Base-by-base conservation (phyloP, 176 grass and related monocot genomes). In the Olyra latifolia region DNA sequence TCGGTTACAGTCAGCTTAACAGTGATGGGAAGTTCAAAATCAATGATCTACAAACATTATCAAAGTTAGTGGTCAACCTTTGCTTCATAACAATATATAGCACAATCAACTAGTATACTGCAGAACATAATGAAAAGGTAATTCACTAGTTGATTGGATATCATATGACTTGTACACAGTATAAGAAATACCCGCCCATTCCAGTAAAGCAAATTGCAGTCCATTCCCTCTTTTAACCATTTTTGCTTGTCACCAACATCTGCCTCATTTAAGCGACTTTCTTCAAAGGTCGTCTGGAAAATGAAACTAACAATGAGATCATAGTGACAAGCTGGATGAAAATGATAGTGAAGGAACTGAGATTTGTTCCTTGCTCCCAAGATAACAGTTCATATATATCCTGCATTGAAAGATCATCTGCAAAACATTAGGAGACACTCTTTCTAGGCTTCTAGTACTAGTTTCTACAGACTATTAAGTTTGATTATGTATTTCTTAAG, bases 141-240 rank as follows among this genome's bases (percentile, higher is more conserved):
- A 24, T 80, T 29, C 14, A 76, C 12, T 62, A 74, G 13, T 56
- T n/a, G 23, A 57, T 58, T 10, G 49, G 12, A 65, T 44, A 65
- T 17, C 43, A 62, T 12, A 58, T 16, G 24, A 42, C 30, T 20
- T 62, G 65, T n/a, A 25, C 66, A 69, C 2, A 74, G 55, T 48
- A 69, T 20, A 19, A 5, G 55, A 66, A 72, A 72, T 99, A 99
- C 96, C 88, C 84, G 73, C 70, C 90, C 92, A 65, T 99, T 99
- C 96, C 96, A 95, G 88, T 88, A 99, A 45, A 99, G 44, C 76
- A 99, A 57, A 86, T 40, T 95, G 77, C 96, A 99, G 67, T 99
- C 92, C 79, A 89, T 83, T 35, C 92, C 96, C 66, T 99, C 96
- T 88, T 95, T 99, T 74, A 95, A 68, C 88, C 88, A 99, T 85